Conservation (phyloP, 2,329 filamentous ascomycete species). For the Raffaelea deltoideospora region DNA sequence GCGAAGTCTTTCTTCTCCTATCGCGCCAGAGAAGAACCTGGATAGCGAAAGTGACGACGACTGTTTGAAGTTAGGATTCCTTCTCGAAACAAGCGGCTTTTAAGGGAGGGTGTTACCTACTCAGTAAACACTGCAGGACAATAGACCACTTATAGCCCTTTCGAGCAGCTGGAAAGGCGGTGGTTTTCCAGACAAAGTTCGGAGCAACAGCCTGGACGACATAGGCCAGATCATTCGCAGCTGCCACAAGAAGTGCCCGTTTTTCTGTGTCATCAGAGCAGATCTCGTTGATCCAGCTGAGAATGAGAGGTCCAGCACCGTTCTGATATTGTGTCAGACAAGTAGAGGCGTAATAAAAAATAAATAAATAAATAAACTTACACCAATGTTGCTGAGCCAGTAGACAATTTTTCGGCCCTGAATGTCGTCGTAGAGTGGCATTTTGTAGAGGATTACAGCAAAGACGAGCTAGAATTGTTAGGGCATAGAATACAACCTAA, state of each 20-base stretch:
- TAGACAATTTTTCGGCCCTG: constrained; percentile 20
- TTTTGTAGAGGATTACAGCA: constrained; percentile 15
- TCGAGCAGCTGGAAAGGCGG: constrained; percentile 19
- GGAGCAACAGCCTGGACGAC: constrained; percentile 18
- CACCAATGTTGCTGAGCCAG: constrained; percentile 21
- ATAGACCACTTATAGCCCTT: constrained; percentile 22
- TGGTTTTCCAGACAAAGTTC: constrained; percentile 26
- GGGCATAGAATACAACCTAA: not conserved
- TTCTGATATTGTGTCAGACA: constrained; percentile 6
- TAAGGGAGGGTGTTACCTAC: too few relatives aligned
- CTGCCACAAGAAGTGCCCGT: constrained; percentile 12
- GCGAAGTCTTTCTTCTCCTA: too few relatives aligned
- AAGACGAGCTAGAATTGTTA: constrained; percentile 15
- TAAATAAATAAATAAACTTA: constrained; percentile 7
- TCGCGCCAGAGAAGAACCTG: too few relatives aligned
- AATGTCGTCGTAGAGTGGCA: constrained; percentile 21
- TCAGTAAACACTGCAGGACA: constrained; percentile 17
- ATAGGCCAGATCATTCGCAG: constrained; percentile 13
- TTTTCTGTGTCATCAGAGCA: constrained; percentile 14
- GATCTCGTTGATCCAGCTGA: constrained; percentile 17
- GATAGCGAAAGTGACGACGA: too few relatives aligned
- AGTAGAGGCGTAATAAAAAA: not conserved
- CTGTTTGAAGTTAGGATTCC: too few relatives aligned
- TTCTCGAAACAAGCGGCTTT: too few relatives aligned
- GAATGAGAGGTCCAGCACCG: constrained; percentile 21